phyloP scores from a whole-genome alignment of 2,329 filamentous ascomycete species.

The Periconia digitata region DNA sequence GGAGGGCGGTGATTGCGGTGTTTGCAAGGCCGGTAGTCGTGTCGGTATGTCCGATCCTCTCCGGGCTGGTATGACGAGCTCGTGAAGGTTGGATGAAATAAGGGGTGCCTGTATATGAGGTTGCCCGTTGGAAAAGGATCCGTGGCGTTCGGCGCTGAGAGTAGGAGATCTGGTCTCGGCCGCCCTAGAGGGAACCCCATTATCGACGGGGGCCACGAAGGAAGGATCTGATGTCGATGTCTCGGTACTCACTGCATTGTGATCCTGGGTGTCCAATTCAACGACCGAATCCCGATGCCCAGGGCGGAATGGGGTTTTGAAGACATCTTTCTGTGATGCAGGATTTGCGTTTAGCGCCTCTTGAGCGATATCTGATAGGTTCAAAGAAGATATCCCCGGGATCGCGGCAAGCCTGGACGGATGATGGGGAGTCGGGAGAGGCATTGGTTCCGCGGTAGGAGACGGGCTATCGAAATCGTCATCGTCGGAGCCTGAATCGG shows the following conservation, averaged over 20 bases:
- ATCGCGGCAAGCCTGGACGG: conserved; percentile 9
- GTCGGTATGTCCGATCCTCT: conserved; percentile 25
- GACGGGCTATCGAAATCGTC: conserved; percentile 39
- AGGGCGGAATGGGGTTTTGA: conserved; percentile 10
- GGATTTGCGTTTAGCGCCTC: conserved; percentile 15
- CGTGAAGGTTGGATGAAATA: conserved; percentile 31
- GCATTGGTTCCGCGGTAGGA: conserved; percentile 10
- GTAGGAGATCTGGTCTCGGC: conserved; percentile 10
- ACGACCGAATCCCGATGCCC: conserved; percentile 22
- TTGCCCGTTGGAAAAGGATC: conserved; percentile 20
- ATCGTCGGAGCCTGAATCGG: conserved; percentile 48
- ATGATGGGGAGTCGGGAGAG: conserved; percentile 4
- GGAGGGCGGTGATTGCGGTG: conserved; percentile 30
- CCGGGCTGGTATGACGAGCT: conserved; percentile 36
- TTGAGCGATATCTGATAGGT: conserved; percentile 20
- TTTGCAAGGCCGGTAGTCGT: conserved; percentile 41
- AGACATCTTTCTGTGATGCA: conserved; percentile 9
- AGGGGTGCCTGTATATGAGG: conserved; percentile 24
- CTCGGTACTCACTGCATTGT: conserved; percentile 7
- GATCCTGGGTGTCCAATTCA: conserved; percentile 14
- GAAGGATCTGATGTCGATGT: conserved; percentile 10
- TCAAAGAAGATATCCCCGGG: conserved; percentile 8
- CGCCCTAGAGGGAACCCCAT: conserved; percentile 7
- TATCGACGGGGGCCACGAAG: conserved; percentile 7
- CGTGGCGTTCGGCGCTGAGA: conserved; percentile 18